phyloP scores from a whole-genome alignment of 2,329 filamentous ascomycete species.

The Stagonosporopsis vannaccii region DNA sequence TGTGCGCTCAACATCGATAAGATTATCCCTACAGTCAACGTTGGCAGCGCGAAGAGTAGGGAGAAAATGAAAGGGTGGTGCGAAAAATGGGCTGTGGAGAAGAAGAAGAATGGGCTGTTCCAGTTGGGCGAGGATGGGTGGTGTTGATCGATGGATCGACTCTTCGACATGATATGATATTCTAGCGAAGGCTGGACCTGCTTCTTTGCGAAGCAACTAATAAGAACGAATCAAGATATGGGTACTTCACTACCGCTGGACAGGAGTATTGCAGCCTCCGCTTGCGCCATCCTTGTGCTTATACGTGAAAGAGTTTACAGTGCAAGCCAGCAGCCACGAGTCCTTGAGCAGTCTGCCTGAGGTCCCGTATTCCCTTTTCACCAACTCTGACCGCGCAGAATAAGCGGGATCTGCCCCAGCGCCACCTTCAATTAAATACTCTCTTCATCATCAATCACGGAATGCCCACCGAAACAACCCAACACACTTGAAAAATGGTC shows the following conservation, averaged over 20 bases:
- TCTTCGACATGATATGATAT: not conserved
- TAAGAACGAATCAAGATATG: too few species aligned
- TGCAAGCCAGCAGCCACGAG: not conserved
- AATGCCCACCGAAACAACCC: too few species aligned
- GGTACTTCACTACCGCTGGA: not conserved
- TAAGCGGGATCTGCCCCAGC: too few species aligned
- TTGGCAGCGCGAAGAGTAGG: constrained; percentile 68
- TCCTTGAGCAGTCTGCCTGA: not conserved
- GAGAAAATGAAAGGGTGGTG: constrained; percentile 73
- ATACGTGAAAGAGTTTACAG: too few species aligned
- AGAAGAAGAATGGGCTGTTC: constrained; percentile 68
- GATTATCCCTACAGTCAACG: constrained; percentile 93
- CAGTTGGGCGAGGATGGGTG: constrained; percentile 34
- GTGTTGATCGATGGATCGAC: constrained; percentile 6
- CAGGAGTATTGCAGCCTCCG: not conserved
- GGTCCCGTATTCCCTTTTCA: too few species aligned
- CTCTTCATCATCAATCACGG: too few species aligned
- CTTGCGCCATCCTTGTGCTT: not conserved
- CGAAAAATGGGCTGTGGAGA: constrained; percentile 69
- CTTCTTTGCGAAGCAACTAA: not conserved
- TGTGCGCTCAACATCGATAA: constrained; percentile 86
- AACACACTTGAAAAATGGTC: too few species aligned
- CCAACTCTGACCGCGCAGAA: too few species aligned
- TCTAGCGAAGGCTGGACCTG: not conserved
- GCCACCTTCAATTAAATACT: too few species aligned